Evolutionary conservation across 1,284 basidiomycete species (phyloP).

Genomic region (Hemileia vastatrix): DNA sequence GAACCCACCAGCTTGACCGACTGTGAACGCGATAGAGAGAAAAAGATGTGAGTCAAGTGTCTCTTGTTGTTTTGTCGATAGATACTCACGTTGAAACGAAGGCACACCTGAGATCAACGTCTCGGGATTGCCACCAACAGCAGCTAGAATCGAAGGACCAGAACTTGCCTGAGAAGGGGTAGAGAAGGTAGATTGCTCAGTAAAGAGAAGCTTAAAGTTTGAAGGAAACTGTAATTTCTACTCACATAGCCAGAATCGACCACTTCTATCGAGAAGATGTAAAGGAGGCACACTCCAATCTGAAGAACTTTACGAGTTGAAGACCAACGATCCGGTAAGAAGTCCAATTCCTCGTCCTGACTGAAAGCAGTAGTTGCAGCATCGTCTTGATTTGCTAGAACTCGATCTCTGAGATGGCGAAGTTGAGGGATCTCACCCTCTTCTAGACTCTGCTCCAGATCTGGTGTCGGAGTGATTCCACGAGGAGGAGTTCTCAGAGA

Average conservation of each 20-base stretch:
- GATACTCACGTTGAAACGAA: neutral
- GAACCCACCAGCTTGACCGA: constrained; percentile 29
- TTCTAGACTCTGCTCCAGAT: neutral
- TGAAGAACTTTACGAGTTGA: constrained; percentile 25
- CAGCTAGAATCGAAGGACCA: neutral
- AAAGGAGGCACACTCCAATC: constrained; percentile 24
- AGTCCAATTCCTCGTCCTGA: constrained; percentile 14
- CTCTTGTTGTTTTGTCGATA: neutral
- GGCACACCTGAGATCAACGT: neutral
- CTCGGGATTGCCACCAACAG: neutral
- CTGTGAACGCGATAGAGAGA: constrained; percentile 27
- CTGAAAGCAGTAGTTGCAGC: neutral
- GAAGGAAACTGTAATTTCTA: constrained; percentile 18
- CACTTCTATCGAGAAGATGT: constrained; percentile 28
- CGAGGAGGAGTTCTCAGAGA: neutral
- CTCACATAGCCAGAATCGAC: constrained; percentile 28
- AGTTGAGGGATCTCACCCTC: neutral
- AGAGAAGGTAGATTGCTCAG: neutral
- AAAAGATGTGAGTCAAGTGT: neutral
- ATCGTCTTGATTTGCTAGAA: neutral
- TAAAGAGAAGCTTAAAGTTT: constrained; percentile 15
- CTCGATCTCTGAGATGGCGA: neutral
- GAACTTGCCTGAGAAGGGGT: neutral
- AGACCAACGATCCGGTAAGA: constrained; percentile 30
- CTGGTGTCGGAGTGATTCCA: neutral